Base-by-base conservation (phyloP, 1,139 yeast genomes). In the Geotrichum carabidarum region DNA sequence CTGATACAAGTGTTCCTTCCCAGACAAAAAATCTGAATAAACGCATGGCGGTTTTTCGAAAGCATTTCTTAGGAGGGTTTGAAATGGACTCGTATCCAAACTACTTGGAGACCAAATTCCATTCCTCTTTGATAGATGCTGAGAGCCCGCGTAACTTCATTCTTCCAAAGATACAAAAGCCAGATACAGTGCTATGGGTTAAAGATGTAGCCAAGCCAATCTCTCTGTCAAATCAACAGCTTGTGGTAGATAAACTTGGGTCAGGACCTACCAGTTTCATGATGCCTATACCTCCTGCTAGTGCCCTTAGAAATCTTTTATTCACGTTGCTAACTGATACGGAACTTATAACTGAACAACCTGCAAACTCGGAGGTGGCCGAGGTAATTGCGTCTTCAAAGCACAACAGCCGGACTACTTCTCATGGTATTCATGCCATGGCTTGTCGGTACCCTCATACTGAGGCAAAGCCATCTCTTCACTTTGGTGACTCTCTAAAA, bases 31-130 rank as follows among this genome's bases (percentile, higher is more conserved):
- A 79, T 0, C 71, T 87, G 47, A 61, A 68, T 0, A 69, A 74
- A 38, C 75, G 96, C 66, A 82, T 90, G 86, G 59, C 68, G 0
- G 68, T 79, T 0, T 80, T 87, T 61, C 73, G 80, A 56, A 68
- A 70, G 42, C 63, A 70, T 47, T 74, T 86, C 12, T 70, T 86
- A 27, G 62, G 69, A 14, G 71, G 71, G 2, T 60, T 68, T 14
- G 71, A 69, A 43, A 42, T 48, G 38, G 54, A 48, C n/a, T 49
- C 53, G 2, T 44, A 47, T n/a, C 55, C 53, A 9, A 49, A 52
- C 15, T 49, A 55, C 36, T 30, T 55, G 42, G 49, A 55, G 34
- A 49, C 43, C 34, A 44, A 42, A 18, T 51, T 38, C 32, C 55
- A 55, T 18, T 55, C 58, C 2, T 37, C 58, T 15, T 34, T 55